Base-by-base conservation (phyloP, 2,329 filamentous ascomycete genomes). In the Zasmidium citrigriseum region DNA sequence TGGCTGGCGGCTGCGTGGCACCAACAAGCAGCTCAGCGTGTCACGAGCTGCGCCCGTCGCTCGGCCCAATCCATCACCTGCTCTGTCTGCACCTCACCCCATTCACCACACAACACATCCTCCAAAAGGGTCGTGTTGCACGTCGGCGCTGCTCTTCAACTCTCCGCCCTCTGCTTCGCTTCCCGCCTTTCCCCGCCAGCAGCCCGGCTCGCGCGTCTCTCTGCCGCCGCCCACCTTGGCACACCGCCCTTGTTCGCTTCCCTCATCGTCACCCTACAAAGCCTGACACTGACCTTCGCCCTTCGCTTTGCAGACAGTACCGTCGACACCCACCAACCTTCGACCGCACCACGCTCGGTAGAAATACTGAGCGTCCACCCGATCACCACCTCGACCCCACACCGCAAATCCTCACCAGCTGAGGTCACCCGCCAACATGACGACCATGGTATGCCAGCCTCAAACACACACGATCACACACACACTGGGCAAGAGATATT, bases 381-480 rank as follows among this genome's bases (percentile, higher is more conserved):
- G 4, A 53, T 38, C 50, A 47, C 58, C 55, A 49, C 48, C 41
- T 25, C 52, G n/a, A 57, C 55, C 21, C 58, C 29, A 38, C 54
- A 60, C 56, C 61, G 47, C 57, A 62, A 64, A 61, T 41, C 67
- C 65, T 65, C 54, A 34, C 10, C 58, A 41, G 56, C 57, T 64
- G 69, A 68, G 68, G 64, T 62, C 65, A 60, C 55, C 54, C 53
- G 44, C 18, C 55, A 81, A 73, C 71, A 86, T 86, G 83, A 85
- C 83, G 77, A 86, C 83, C 75, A 86, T 86, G 83, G 83, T 86
- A 79, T 69, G 79, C 72, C 72, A 64, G 70, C 69, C 65, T 65
- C 34, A 41, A 21, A 49, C 18, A 16, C 22, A 27, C 22, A 49
- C 22, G 46, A 11, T 48, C 24, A 29, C 25, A n/a, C n/a, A n/a